Base-by-base conservation (phyloP, 2,329 filamentous ascomycete genomes). In the Aspergillus carbonarius region DNA sequence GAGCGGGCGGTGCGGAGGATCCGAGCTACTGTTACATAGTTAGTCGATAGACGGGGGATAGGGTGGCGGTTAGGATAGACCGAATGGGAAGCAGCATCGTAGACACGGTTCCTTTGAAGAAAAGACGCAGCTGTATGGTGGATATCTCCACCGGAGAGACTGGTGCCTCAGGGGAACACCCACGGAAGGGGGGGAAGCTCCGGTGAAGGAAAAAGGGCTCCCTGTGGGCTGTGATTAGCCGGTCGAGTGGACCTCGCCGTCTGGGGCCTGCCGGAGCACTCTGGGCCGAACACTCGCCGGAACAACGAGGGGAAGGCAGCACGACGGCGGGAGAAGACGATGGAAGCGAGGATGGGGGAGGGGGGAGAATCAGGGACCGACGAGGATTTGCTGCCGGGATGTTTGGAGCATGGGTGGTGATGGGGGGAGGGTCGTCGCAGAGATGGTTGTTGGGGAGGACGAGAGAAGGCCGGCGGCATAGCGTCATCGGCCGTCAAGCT, bases 401-500 rank as follows among this genome's bases (percentile, higher is more conserved):
- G 25, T n/a, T 23, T 7, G 3, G 27, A 30, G 23, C 30, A 15
- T 32, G 44, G 44, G 25, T 47, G 44, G n/a, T 47, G 23, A 4
- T 47, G 12, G 5, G 3, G 44, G 13, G 12, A 3, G 3, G 44
- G 13, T 46, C 23, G 35, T 3, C 10, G 30, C 7, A 3, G 9
- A 10, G 20, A 27, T 30, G 23, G 40, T 30, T 32, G 20, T 34
- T 39, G 55, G 8, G 39, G 20, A 17, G 30, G 18, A 25, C 23
- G 17, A 37, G 20, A 27, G 23, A 49, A 15, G 48, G 34, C 8
- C 30, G 30, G 30, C 30, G 30, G 37, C 54, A 59, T 57, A 58
- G 60, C 65, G 67, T 69, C 67, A 69, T 69, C 59, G 44, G 32
- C 27, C 20, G 25, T n/a, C 17, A 47, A 18, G 49, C 50, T 54